Percentiles rank a stretch among this genome's conserved stretches.
Conservation (phyloP, 116 monocot genomes). For the Thalassia testudinum region DNA sequence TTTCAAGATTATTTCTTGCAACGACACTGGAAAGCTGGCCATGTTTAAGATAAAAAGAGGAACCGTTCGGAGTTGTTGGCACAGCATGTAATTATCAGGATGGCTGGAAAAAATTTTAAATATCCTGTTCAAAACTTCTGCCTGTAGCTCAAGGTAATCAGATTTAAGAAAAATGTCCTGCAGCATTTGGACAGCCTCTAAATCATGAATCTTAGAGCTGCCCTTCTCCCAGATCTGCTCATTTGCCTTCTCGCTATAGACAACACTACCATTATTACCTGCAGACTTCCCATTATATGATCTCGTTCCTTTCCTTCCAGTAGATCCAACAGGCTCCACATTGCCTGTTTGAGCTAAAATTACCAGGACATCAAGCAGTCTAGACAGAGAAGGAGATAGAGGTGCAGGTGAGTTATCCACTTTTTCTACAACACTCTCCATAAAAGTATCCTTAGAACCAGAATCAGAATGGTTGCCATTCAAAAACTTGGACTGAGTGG, state of each 20-base stretch:
- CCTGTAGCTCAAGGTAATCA: slow-evolving; percentile 71
- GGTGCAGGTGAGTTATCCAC: slow-evolving; percentile 29
- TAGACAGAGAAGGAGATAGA: slow-evolving; percentile 68
- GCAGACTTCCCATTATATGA: slow-evolving; percentile 23
- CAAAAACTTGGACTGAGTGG: slow-evolving; percentile 14
- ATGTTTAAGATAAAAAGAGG: slow-evolving; percentile 94
- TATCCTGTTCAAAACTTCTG: slow-evolving; percentile 94
- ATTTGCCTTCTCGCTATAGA: slow-evolving; percentile 51
- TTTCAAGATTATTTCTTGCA: slow-evolving; percentile 93
- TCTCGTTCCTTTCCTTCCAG: slow-evolving; percentile 31
- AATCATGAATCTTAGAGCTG: slow-evolving; percentile 72
- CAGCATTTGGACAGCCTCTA: slow-evolving; percentile 97
- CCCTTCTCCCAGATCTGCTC: slow-evolving; percentile 66
- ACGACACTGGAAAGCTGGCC: slow-evolving; percentile 74
- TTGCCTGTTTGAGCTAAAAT: slow-evolving; percentile 89
- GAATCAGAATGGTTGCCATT: neutral
- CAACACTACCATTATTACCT: slow-evolving; percentile 48
- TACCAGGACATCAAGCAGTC: slow-evolving; percentile 94
- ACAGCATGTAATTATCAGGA: slow-evolving; percentile 91
- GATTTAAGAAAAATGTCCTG: slow-evolving; percentile 98
- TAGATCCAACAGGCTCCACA: slow-evolving; percentile 20
- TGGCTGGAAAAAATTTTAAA: slow-evolving; percentile 98
- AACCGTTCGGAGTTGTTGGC: slow-evolving; percentile 80
- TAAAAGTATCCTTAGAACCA: neutral
- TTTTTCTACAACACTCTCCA: slow-evolving; percentile 5